Evolutionary conservation across 2,329 filamentous ascomycete genomes (phyloP).

Genomic region (Fusarium sp.): DNA sequence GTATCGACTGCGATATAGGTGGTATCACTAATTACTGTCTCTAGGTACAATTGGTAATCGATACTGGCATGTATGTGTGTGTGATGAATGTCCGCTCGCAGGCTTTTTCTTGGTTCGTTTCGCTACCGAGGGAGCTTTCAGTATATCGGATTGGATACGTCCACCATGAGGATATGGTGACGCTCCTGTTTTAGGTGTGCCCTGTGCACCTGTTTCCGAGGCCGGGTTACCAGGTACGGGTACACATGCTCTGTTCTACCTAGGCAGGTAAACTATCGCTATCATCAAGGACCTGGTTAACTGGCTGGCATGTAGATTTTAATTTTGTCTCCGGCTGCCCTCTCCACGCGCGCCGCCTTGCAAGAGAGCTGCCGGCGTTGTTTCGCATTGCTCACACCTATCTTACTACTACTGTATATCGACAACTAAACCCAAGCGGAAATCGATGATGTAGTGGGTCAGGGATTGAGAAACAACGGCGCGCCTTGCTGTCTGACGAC

Average conservation of each 20-base stretch:
- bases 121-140: constrained; percentile 14
- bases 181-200: constrained; percentile 4
- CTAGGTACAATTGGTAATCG: constrained; percentile 6
- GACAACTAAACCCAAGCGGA: constrained; percentile 2
- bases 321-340: not conserved
- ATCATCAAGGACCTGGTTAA: constrained; percentile 18
- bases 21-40: not conserved
- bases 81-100: constrained; percentile 12
- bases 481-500: constrained; percentile 30
- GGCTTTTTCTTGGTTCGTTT: constrained; percentile 14
- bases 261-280: constrained; percentile 5
- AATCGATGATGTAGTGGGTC: constrained; percentile 48
- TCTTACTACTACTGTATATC: constrained; percentile 8
- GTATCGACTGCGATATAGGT: not conserved
- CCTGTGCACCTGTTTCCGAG: constrained; percentile 5
- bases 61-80: no score
- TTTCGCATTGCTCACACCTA: constrained; percentile 17
- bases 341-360: constrained; percentile 8
- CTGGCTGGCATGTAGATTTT: constrained; percentile 15
- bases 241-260: constrained; percentile 5
- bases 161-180: constrained; percentile 19
- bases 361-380: constrained; percentile 17
- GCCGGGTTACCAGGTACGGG: not conserved
- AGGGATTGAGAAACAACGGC: constrained; percentile 44
- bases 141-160: constrained; percentile 20